Base-by-base conservation (phyloP, 2,329 filamentous ascomycete genomes). In the Sclerotiophoma versabilis region DNA sequence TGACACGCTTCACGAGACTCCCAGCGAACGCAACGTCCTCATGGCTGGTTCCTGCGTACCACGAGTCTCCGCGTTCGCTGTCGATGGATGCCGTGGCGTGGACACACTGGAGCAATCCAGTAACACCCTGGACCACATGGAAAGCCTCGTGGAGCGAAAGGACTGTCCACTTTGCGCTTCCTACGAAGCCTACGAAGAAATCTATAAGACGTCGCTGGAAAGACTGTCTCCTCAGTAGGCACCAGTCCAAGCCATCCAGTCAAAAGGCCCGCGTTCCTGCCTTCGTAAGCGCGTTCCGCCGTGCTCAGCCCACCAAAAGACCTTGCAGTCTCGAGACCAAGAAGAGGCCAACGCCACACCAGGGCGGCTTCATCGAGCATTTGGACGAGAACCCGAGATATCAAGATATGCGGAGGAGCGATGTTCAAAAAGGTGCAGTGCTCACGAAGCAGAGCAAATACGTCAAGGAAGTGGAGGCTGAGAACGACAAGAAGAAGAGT, bases 101-200 rank as follows among this genome's bases (percentile, higher is more conserved):
- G 34, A 39, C 20, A 8, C 19, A 30, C 7, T 32, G 26, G 26
- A 34, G 32, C 5, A 25, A 14, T 10, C 19, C 26, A 6, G 27
- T 20, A 17, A 25, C 26, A 3, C 45, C 45, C n/a, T 48, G 26
- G 45, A 48, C 45, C 9, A 41, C 34, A 20, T 41, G 36, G 41
- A 39, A 22, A 22, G 34, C 34, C 11, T 51, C 34, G 1, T 45
- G 34, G 33, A 15, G 14, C 7, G 15, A 51, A 17, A 9, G 10
- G 2, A 12, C 11, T 0, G 11, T 34, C 1, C 26, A 17, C 2
- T 12, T 7, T 23, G 15, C 20, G 5, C 12, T 33, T 14, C 20
- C 22, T 22, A 9, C 22, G 12, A 19, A 45, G 15, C 20, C 12
- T 12, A 5, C 8, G 7, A 17, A 36, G 10, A 25, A n/a, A 8